A percentile compares a stretch with the other conserved stretches of the same genome.
Evolutionary conservation across 345 rosid genomes (phyloP).

Genomic region (Heritiera fomes): DNA sequence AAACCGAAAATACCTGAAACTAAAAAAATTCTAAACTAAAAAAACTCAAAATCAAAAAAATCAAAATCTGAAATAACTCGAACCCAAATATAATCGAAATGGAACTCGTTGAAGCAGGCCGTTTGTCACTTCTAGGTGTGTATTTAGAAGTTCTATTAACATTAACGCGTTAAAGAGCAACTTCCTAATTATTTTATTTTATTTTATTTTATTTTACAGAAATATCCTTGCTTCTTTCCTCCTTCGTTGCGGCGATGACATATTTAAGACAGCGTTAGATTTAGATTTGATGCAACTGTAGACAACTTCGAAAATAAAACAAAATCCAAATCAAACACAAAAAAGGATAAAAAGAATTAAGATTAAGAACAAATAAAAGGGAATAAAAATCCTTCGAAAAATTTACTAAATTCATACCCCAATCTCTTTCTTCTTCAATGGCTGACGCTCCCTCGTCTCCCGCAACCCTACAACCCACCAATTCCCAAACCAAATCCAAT

Average conservation of each 20-base stretch:
- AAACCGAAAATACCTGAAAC: no score
- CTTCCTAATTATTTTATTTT: no score
- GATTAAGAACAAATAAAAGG: neutral
- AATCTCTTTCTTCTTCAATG: conserved; percentile 40
- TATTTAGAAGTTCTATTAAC: no score
- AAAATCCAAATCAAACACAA: neutral
- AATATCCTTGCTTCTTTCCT: neutral
- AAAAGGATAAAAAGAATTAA: neutral
- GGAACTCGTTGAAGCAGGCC: no score
- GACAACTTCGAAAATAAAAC: neutral
- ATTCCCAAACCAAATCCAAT: conserved; percentile 30
- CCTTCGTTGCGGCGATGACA: neutral
- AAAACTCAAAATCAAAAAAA: no score
- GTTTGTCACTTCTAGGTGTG: no score
- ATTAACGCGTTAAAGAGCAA: no score
- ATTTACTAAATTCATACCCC: neutral
- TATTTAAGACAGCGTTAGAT: neutral
- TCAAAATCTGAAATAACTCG: no score
- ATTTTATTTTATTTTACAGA: neutral
- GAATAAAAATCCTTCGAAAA: neutral
- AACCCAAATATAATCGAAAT: no score
- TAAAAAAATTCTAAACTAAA: no score
- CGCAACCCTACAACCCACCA: conserved; percentile 38
- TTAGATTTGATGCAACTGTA: neutral
- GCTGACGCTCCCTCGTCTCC: conserved; percentile 66